phyloP scores from a whole-genome alignment of 1,284 basidiomycete species.

The Volvariella surrecta region DNA sequence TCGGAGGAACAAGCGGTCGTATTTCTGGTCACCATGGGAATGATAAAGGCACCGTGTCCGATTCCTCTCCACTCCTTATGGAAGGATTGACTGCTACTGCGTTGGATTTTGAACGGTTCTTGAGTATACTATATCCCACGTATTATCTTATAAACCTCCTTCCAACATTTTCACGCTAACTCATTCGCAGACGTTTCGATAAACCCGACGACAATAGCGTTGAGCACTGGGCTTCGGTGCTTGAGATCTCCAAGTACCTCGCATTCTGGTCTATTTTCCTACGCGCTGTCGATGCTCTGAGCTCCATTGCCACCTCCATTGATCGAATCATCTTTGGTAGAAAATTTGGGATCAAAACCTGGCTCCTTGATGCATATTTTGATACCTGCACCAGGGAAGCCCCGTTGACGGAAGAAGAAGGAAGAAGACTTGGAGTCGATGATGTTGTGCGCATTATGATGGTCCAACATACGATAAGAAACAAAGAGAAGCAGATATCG shows the following conservation, averaged over 20 bases:
- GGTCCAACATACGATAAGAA: too few species aligned
- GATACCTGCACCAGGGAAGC: slow-evolving; percentile 20
- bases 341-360: slow-evolving; percentile 20
- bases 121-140: slow-evolving; percentile 25
- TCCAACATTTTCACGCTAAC: background rate
- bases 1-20: slow-evolving; percentile 3
- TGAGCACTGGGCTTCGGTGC: slow-evolving; percentile 30
- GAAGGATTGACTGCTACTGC: slow-evolving; percentile 9
- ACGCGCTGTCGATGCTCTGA: slow-evolving; percentile 26
- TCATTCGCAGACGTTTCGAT: slow-evolving; percentile 23
- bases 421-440: slow-evolving; percentile 17
- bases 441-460: too few species aligned
- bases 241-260: slow-evolving; percentile 24
- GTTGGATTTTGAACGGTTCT: slow-evolving; percentile 21
- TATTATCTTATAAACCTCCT: too few species aligned
- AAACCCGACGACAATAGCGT: slow-evolving; percentile 20
- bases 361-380: slow-evolving; percentile 25
- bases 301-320: slow-evolving; percentile 17
- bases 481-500: too few species aligned
- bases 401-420: slow-evolving; percentile 21
- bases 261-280: slow-evolving; percentile 22
- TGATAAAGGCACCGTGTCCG: slow-evolving; percentile 4
- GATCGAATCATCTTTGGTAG: slow-evolving; percentile 26
- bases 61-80: slow-evolving; percentile 12
- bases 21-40: background rate